Base-by-base conservation (phyloP, 495 filamentous ascomycete genomes). In the Parathielavia hyrcaniae region DNA sequence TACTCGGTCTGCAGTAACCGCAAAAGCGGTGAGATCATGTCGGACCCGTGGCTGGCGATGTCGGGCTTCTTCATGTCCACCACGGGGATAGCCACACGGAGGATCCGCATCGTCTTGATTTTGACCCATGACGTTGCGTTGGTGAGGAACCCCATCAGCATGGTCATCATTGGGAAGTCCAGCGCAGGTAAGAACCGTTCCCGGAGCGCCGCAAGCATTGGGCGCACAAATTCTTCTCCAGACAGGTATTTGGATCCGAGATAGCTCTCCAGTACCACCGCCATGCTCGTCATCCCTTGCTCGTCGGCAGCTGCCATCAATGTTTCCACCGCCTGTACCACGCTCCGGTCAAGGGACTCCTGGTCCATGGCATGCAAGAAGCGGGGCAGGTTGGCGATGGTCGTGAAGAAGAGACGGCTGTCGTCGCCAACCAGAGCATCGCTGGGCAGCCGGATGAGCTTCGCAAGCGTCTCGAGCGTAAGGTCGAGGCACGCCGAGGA, bases 41-140 rank as follows among this genome's bases (percentile, higher is more conserved):
- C 95, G 5, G 93, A 91, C 0, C 95, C 95, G 69, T 96, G 89
- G 50, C 81, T 83, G 14, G 91, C 86, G 64, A 99, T 90, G 62
- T 96, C 91, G 0, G 84, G 82, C 61, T 91, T 90, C 34, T 85
- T 86, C 86, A 97, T 96, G 65, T 99, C 92, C 54, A 97, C 87
- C 38, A 90, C 87, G 4, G 91, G 90, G 32, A 97, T 86, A 52
- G 97, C 73, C 43, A 87, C 83, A 64, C 87, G 87, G 9, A 97
- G 83, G 26, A 97, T 82, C 57, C 89, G 86, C 86, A 97, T 91
- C 2, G 87, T 91, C 75, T 90, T 89, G 44, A 91, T 70, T 67
- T 95, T 95, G 74, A 97, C 88, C 87, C 90, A 97, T 26, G 85
- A 79, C 0, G 87, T 79, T 38, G 83, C 83, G 64, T 97, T 99